These are phyloP conservation scores for Lignosus rhinocerotis DNA, from an alignment of 1,284 basidiomycete genomes.

Conservation along the genomic window DNA sequence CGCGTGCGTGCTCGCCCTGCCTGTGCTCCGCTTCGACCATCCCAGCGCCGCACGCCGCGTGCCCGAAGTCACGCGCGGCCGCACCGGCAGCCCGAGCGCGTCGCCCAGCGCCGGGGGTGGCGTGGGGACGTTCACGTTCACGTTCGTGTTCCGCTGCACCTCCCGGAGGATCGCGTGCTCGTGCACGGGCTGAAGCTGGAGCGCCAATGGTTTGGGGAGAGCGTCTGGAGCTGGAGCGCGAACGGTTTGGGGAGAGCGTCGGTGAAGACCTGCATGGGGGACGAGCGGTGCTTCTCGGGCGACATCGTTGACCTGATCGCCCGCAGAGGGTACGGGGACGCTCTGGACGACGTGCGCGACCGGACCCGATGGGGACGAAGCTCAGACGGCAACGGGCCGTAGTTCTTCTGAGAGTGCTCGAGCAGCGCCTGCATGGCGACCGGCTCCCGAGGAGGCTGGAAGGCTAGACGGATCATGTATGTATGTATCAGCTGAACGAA, in stretches of 20 bases:
- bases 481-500: background rate
- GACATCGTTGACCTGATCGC: constrained; percentile 44
- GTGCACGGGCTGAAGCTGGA: constrained; percentile 14
- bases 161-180: constrained; percentile 24
- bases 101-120: constrained; percentile 39
- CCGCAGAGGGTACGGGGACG: constrained; percentile 69
- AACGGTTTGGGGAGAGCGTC: constrained; percentile 20
- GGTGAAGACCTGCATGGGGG: constrained; percentile 20
- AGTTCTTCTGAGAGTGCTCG: constrained; percentile 70
- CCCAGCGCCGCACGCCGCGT: constrained; percentile 58
- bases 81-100: constrained; percentile 38
- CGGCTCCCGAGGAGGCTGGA: constrained; percentile 64
- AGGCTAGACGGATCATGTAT: constrained; percentile 45
- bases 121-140: constrained; percentile 27
- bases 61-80: constrained; percentile 55
- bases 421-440: constrained; percentile 71
- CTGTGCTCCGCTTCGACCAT: constrained; percentile 59
- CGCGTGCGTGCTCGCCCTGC: constrained; percentile 27
- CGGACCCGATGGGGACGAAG: constrained; percentile 59
- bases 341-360: constrained; percentile 66
- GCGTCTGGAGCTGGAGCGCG: constrained; percentile 13
- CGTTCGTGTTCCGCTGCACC: constrained; percentile 40
- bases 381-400: constrained; percentile 67
- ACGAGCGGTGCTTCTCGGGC: constrained; percentile 39
- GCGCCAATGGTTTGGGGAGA: constrained; percentile 19